Evolutionary conservation across 352 stramenopile genomes (phyloP).

Genomic region (Globisporangium rhizosaccharum): DNA sequence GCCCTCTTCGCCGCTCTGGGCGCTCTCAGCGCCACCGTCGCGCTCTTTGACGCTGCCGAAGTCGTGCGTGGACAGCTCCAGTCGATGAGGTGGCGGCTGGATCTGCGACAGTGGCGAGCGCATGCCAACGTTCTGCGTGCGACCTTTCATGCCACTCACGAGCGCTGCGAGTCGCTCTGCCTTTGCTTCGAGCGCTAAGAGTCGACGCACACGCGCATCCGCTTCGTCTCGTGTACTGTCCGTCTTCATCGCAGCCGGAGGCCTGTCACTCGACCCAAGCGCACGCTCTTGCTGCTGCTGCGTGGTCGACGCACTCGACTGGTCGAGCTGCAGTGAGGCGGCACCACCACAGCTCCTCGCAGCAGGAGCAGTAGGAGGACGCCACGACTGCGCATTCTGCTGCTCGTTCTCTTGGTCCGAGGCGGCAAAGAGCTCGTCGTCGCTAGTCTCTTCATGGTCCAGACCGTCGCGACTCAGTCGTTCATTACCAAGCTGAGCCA

Average conservation of each 20-base stretch:
- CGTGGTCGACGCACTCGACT: neutral
- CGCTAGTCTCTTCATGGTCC: neutral
- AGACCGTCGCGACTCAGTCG: neutral
- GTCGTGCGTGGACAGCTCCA: too few species aligned
- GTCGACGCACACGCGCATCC: slow-evolving; percentile 1
- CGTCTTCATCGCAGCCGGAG: neutral
- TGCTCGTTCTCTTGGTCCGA: slow-evolving; percentile 13
- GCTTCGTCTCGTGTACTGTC: neutral
- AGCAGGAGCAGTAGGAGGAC: too few species aligned
- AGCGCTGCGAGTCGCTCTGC: slow-evolving; percentile 5
- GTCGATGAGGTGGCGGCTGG: neutral
- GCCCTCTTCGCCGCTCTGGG: neutral
- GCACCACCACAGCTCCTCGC: too few species aligned
- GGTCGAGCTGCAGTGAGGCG: too few species aligned
- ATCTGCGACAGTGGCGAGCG: neutral
- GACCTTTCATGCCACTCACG: slow-evolving; percentile 6
- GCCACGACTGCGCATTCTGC: neutral
- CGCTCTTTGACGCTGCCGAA: neutral
- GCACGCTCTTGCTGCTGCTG: neutral
- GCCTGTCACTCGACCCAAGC: neutral
- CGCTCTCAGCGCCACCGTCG: neutral
- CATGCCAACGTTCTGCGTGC: neutral
- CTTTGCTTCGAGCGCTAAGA: slow-evolving; percentile 14
- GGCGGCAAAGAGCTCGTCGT: neutral
- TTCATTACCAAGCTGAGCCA: neutral